phyloP scores from a whole-genome alignment of 257 asterid species.

The Jasminum sambac region DNA sequence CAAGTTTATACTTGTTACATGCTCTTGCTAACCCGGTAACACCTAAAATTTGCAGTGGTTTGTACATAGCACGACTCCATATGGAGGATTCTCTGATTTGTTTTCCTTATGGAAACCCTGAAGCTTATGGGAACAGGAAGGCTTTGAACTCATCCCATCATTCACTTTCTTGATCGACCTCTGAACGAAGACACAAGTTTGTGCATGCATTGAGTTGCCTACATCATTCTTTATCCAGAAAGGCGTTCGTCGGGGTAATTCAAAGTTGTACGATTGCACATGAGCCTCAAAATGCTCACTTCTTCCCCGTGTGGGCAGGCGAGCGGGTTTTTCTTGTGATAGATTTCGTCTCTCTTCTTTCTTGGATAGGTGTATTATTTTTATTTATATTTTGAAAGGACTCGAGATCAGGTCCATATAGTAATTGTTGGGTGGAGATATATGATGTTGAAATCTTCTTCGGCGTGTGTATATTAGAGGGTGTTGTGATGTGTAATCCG shows the following conservation, averaged over 20 bases:
- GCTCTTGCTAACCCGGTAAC: slow-evolving; percentile 38
- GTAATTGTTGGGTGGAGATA: slow-evolving; percentile 46
- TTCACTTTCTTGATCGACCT: slow-evolving; percentile 23
- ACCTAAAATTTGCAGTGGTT: slow-evolving; percentile 56
- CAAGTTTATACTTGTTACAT: slow-evolving; percentile 29
- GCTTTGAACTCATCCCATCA: slow-evolving; percentile 23
- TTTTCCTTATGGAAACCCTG: slow-evolving; percentile 20
- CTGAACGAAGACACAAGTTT: slow-evolving; percentile 16
- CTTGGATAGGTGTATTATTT: slow-evolving; percentile 51
- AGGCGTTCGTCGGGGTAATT: slow-evolving; percentile 28
- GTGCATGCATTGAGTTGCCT: neutral
- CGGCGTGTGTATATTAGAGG: slow-evolving; percentile 50
- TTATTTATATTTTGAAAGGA: slow-evolving; percentile 35
- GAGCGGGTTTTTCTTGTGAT: slow-evolving; percentile 34
- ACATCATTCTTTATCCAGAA: slow-evolving; percentile 22
- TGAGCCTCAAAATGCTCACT: slow-evolving; percentile 42
- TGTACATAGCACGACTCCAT: slow-evolving; percentile 63
- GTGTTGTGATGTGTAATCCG: slow-evolving; percentile 44
- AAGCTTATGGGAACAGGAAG: slow-evolving; percentile 21
- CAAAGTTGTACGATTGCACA: slow-evolving; percentile 47
- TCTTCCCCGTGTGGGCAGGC: slow-evolving; percentile 34
- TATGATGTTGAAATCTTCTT: slow-evolving; percentile 30
- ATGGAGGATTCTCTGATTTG: slow-evolving; percentile 30
- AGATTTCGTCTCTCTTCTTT: slow-evolving; percentile 17
- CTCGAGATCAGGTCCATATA: slow-evolving; percentile 23